A percentile compares a stretch with the other conserved stretches of the same genome.
Evolutionary conservation across 495 filamentous ascomycete genomes (phyloP).

Genomic region (Tirmania nivea): DNA sequence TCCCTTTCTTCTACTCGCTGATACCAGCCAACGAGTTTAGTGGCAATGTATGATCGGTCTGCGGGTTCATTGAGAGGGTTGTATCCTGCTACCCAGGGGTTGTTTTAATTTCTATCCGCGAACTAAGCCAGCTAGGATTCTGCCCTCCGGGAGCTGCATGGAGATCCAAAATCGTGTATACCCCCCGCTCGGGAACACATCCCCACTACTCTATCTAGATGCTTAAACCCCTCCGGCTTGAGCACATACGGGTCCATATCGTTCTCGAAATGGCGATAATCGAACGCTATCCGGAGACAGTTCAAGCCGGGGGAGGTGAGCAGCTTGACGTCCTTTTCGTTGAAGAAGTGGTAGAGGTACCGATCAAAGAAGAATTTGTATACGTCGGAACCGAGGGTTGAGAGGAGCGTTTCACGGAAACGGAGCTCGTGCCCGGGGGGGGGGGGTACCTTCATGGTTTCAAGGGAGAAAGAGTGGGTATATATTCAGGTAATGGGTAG

Average conservation of each 20-base stretch:
- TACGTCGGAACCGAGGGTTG: constrained; percentile 19
- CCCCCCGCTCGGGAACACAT: constrained; percentile 31
- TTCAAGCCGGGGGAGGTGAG: constrained; percentile 36
- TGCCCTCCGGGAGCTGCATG: constrained; percentile 43
- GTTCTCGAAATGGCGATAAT: constrained; percentile 43
- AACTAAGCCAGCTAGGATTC: constrained; percentile 44
- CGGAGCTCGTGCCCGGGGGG: constrained; percentile 33
- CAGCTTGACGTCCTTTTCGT: constrained; percentile 36
- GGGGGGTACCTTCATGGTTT: background rate
- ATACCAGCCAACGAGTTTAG: constrained; percentile 34
- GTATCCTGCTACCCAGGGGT: constrained; percentile 39
- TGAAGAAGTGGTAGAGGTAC: constrained; percentile 44
- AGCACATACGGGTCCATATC: constrained; percentile 37
- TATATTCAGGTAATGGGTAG: too few species aligned
- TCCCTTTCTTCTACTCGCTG: constrained; percentile 33
- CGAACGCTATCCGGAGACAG: constrained; percentile 42
- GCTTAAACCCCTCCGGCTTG: constrained; percentile 35
- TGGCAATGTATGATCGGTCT: constrained; percentile 30
- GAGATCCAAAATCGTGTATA: constrained; percentile 43
- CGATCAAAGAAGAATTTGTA: constrained; percentile 28
- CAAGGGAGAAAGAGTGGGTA: too few species aligned
- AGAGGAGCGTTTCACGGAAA: constrained; percentile 27
- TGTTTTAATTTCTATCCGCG: constrained; percentile 32
- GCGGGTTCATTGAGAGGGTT: constrained; percentile 46
- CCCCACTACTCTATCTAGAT: constrained; percentile 36